These are phyloP conservation scores for Lasiodiplodia hormozganensis DNA, from an alignment of 2,329 filamentous ascomycete genomes.

Conservation along the genomic window DNA sequence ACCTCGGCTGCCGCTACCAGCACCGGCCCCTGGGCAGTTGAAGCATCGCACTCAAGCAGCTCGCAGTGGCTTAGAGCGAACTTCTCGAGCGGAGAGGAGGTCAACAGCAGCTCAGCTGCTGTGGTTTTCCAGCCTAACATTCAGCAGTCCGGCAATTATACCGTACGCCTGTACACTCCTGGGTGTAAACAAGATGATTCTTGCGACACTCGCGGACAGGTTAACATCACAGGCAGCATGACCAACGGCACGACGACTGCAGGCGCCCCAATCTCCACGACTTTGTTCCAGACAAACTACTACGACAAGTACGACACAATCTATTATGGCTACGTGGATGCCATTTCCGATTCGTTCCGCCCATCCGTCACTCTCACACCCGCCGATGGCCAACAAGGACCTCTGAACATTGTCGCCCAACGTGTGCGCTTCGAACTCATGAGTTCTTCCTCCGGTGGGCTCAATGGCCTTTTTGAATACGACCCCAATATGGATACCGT, in stretches of 20 bases:
- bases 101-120: conserved; percentile 55
- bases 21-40: conserved; percentile 77
- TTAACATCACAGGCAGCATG: conserved; percentile 81
- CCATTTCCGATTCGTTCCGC: conserved; percentile 73
- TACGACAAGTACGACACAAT: conserved; percentile 97
- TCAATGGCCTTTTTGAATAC: conserved; percentile 93
- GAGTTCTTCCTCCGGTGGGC: conserved; percentile 75
- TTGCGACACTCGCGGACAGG: conserved; percentile 77
- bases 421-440: conserved; percentile 79
- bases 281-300: conserved; percentile 88
- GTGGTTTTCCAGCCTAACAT: conserved; percentile 86
- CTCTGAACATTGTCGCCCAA: conserved; percentile 86
- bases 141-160: conserved; percentile 88
- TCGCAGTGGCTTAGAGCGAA: conserved; percentile 79
- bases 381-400: conserved; percentile 64
- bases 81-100: conserved; percentile 52
- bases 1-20: conserved; percentile 69
- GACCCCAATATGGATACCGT: conserved; percentile 69
- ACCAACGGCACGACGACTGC: conserved; percentile 50
- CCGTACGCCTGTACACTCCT: conserved; percentile 88
- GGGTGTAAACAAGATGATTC: conserved; percentile 83
- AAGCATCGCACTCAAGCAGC: conserved; percentile 71
- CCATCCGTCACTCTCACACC: conserved; percentile 82
- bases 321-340: conserved; percentile 84
- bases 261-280: conserved; percentile 59